Base-by-base conservation (phyloP, 2,329 filamentous ascomycete genomes). In the Ophioceras dolichostomum region DNA sequence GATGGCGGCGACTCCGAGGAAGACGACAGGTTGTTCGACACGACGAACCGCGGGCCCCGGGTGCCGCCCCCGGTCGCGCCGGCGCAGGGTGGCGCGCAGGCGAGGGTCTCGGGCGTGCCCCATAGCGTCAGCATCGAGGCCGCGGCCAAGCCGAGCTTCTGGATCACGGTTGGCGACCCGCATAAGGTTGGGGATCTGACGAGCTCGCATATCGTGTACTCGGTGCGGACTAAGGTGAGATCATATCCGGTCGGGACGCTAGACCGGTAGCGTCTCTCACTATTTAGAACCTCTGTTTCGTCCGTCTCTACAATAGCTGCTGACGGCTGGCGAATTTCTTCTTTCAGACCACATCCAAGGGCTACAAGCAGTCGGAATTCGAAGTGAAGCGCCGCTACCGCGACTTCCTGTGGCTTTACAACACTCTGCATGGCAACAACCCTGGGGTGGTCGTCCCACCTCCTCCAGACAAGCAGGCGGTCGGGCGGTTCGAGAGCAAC, bases 361-460 rank as follows among this genome's bases (percentile, higher is more conserved):
- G 87, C 36, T 98, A 96, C 60, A 84, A 83, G 54, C 83, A 89
- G 51, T 70, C 84, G 37, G 88, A 94, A 53, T 96, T 98, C 52
- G 80, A 86, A 39, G 91, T 98, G 48, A 94, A 87, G 52, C 75
- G 91, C 49, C 77, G 91, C 53, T 98, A 96, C 59, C 80, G 88
- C 41, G 91, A 98, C 61, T 98, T 98, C 57, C 67, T 98, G 37
- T 98, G 91, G 91, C 76, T 98, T 20, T 98, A 98, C 59, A 95
- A 81, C 48, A 86, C 88, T 21, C 68, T 98, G 42, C 91, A 96
- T 56, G 81, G 79, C 43, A 98, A 94, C 57, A 95, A 91, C 50
- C 91, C 91, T 0, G 91, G 91, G 40, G 79, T 95, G 27, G 87
- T 98, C 21, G 85, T 98, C 10, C 91, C 91, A 0, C 89, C 91